Evolutionary conservation across 495 filamentous ascomycete species (phyloP).

Genomic region (Penicillium alfredii): DNA sequence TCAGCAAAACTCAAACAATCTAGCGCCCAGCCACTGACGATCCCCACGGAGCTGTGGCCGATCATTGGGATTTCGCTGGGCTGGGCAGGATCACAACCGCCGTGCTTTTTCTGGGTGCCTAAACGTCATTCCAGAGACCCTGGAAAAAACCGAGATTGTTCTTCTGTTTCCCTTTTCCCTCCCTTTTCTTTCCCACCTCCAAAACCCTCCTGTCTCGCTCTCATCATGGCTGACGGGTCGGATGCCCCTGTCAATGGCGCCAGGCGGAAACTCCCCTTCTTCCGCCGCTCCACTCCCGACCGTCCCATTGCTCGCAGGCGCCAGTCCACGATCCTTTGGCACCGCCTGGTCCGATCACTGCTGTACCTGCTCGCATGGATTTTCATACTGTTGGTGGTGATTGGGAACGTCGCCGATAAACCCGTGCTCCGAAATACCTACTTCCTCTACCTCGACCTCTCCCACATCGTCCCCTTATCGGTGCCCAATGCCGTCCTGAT

Average conservation of each 20-base stretch:
- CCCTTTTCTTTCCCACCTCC: conserved; percentile 3
- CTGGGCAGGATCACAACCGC: too few relatives aligned
- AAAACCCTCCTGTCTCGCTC: not conserved
- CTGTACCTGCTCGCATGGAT: conserved; percentile 67
- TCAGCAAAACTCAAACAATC: not conserved
- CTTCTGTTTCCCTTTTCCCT: conserved; percentile 3
- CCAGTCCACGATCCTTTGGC: conserved; percentile 28
- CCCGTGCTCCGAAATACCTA: conserved; percentile 61
- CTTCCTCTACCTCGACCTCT: conserved; percentile 78
- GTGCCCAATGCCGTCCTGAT: conserved; percentile 72
- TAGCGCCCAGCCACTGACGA: conserved; percentile 23
- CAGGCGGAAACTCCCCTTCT: conserved; percentile 30
- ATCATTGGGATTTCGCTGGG: conserved; percentile 2
- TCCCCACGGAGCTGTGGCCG: conserved; percentile 6
- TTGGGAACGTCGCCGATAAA: conserved; percentile 61
- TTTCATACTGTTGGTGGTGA: conserved; percentile 71
- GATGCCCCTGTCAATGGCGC: conserved; percentile 6
- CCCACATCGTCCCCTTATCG: conserved; percentile 70
- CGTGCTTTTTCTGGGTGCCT: conserved; percentile 1
- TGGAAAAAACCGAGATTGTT: conserved; percentile 1
- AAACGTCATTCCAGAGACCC: conserved; percentile 4
- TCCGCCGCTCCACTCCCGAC: conserved; percentile 19
- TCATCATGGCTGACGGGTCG: conserved; percentile 12
- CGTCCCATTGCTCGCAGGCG: conserved; percentile 24
- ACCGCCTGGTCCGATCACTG: conserved; percentile 53